Conservation (phyloP, 345 rosid species). For the Arabis alpina region DNA sequence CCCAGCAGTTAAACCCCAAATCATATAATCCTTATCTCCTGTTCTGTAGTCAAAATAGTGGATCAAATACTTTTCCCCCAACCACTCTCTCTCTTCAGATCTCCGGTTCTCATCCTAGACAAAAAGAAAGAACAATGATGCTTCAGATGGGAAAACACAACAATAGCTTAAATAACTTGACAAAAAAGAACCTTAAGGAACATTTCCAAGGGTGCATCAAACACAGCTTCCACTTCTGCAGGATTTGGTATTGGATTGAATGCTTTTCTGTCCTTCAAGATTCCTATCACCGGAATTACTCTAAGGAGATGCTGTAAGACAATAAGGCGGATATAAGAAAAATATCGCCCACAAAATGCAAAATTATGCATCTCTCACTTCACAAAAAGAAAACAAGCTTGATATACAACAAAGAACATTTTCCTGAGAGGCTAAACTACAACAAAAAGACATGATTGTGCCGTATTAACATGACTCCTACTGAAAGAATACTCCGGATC, state of each 20-base stretch:
- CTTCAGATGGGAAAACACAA: not conserved
- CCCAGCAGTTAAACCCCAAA: constrained; percentile 82
- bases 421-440: not conserved
- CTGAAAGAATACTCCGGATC: constrained; percentile 8
- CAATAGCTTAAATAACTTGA: constrained; percentile 8
- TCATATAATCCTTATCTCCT: constrained; percentile 53
- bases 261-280: constrained; percentile 55
- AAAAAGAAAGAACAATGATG: constrained; percentile 3
- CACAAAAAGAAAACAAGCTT: constrained; percentile 5
- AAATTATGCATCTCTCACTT: not conserved
- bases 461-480: not conserved
- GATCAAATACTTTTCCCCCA: constrained; percentile 62
- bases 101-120: constrained; percentile 74
- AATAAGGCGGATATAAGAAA: not conserved
- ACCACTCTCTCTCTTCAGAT: constrained; percentile 72
- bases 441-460: constrained; percentile 4
- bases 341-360: too few relatives aligned
- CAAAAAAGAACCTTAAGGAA: constrained; percentile 69
- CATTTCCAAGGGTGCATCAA: constrained; percentile 95
- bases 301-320: constrained; percentile 82
- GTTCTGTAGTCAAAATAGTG: constrained; percentile 67
- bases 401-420: not conserved
- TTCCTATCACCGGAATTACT: constrained; percentile 87
- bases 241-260: constrained; percentile 75
- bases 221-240: constrained; percentile 84